Conservation (phyloP, 2,329 filamentous ascomycete species). For the Claviceps arundinis region DNA sequence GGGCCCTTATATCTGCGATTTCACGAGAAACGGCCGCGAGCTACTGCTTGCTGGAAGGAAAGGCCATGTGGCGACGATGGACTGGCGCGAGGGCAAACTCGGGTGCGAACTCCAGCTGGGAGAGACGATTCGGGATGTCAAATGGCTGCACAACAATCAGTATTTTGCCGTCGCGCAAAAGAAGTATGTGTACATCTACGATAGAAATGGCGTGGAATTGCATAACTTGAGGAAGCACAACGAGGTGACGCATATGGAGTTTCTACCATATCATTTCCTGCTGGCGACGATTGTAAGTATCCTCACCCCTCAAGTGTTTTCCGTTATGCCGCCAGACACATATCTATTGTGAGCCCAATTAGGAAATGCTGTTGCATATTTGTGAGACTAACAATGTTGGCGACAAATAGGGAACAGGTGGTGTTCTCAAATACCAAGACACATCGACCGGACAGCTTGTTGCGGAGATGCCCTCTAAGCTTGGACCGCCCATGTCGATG, state of each 20-base stretch:
- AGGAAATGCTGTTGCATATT: not conserved
- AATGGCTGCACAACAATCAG: constrained; percentile 91
- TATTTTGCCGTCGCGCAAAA: constrained; percentile 93
- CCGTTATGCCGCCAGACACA: not conserved
- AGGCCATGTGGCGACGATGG: constrained; percentile 90
- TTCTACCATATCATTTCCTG: constrained; percentile 90
- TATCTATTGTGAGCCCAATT: not conserved
- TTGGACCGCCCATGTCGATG: constrained; percentile 72
- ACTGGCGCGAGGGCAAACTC: constrained; percentile 86
- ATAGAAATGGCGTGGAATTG: constrained; percentile 76
- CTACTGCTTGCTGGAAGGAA: constrained; percentile 78
- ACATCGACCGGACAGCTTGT: constrained; percentile 86
- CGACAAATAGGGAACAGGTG: constrained; percentile 50
- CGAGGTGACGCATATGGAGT: constrained; percentile 89
- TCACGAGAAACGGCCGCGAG: constrained; percentile 78
- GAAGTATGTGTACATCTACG: constrained; percentile 95
- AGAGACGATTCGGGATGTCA: constrained; percentile 80
- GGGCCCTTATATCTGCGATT: constrained; percentile 81
- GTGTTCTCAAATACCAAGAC: constrained; percentile 87
- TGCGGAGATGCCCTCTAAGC: constrained; percentile 69
- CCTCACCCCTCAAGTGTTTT: no score
- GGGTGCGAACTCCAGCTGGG: constrained; percentile 83
- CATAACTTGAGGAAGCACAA: constrained; percentile 84
- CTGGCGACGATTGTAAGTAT: constrained; percentile 65
- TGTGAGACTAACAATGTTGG: not conserved